Conservation (phyloP, 2,329 filamentous ascomycete genomes). For the Sclerotinia subarctica region DNA sequence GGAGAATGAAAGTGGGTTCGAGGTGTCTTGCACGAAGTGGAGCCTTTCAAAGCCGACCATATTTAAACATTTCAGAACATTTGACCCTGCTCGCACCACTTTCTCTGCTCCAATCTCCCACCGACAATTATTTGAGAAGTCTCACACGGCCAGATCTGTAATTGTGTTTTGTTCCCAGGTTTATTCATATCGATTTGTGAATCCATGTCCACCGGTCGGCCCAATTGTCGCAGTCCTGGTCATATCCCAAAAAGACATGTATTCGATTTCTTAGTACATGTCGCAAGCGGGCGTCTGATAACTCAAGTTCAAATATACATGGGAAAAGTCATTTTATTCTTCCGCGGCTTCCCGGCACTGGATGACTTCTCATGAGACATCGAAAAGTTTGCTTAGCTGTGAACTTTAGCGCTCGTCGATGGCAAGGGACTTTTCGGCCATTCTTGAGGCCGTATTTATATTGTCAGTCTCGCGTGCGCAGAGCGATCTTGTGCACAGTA, state of each 20-base stretch:
- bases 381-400: not conserved
- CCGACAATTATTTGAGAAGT: conserved; percentile 14
- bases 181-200: conserved; percentile 2
- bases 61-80: not conserved
- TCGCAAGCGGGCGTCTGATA: not conserved
- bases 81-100: not conserved
- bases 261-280: not conserved
- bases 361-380: not conserved
- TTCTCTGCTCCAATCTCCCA: conserved; percentile 14
- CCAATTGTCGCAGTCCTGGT: conserved; percentile 4
- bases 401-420: not conserved
- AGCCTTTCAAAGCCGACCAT: not conserved
- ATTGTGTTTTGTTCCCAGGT: not conserved
- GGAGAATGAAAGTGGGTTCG: not conserved
- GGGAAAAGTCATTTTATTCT: not conserved
- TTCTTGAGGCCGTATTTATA: not conserved
- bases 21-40: not conserved
- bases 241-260: not conserved
- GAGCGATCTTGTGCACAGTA: not conserved
- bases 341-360: not conserved
- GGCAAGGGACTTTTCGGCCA: not conserved
- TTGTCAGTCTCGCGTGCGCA: not conserved
- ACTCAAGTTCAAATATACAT: not conserved
- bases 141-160: conserved; percentile 4
- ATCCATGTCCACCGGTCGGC: conserved; percentile 12